Evolutionary conservation across 2,329 filamentous ascomycete genomes (phyloP), one percentile per base, ranked within the genome.

Genomic region (Claviceps humidiphila): DNA sequence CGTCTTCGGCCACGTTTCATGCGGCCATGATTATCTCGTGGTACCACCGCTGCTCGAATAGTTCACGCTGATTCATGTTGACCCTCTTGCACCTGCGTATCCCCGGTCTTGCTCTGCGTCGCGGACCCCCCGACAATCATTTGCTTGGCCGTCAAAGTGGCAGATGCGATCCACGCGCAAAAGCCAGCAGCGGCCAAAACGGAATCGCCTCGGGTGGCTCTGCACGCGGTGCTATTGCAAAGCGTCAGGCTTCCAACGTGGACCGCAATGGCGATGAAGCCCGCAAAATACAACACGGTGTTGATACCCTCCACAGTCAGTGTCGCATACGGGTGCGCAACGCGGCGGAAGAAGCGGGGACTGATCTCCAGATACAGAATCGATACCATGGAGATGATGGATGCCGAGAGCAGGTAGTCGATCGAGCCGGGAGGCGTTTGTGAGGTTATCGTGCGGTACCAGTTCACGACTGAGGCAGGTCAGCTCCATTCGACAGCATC

Each of bases 171-270:
- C 80, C 80, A 84, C 11, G 74, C 64, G 20, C 71, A 59, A 61
- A 79, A 82, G 54, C 72, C 69, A 51, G 76, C 68, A 13, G 77
- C 73, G 17, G 76, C 72, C 49, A 82, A 71, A 43, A 73, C 75
- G n/a, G 74, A 71, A 54, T 74, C 71, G 44, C 76, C 76, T 20
- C 74, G 74, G 42, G 76, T 77, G 13, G 75, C 71, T 24, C 68
- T 68, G 67, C 80, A 84, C 26, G 81, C 75, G 40, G 67, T 68
- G 43, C 79, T 80, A 30, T 71, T 68, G 66, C 80, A 83, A 67
- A 79, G 78, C 52, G 74, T 65, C 49, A 82, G 68, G 50, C 68
- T 67, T 61, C 71, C 68, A 57, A 83, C 72, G 66, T 80, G 82
- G 56, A 76, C 71, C 44, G 76, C 69, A 20, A 82, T 71, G 9